Evolutionary conservation across 129 eudicot genomes (phyloP), one percentile per base, ranked within the genome.

Genomic region (Flaveria robusta): DNA sequence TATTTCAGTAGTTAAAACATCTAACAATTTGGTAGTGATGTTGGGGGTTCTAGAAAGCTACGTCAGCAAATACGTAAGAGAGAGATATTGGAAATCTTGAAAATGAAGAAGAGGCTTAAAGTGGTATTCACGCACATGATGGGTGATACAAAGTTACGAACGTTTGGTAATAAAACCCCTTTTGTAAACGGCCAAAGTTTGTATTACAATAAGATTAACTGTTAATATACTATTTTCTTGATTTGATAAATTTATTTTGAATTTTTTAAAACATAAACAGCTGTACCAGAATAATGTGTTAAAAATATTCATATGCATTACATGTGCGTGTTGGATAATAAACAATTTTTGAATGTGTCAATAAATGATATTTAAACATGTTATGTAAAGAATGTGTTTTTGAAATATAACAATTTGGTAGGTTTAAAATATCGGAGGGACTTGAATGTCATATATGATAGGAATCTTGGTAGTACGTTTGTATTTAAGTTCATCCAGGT

Each of bases 41-140:
- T 9, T 39, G 37, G 8, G 31, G 74, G n/a, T 77, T 77, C 81
- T 69, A 77, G 81, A 77, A 42, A 20, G 31, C 29, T 13, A 56
- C 50, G 39, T 77, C 50, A 77, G 7, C 69, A 55, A 15, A 54
- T 18, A 69, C 70, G 70, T 59, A 6, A 58, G 69, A 58, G 66
- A 72, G 37, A 62, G 54, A 18, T 3, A 3, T n/a, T 9, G 23
- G 12, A 15, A 7, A 24, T 11, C 39, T 23, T 59, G 12, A 59
- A 11, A 12, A 0, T 16, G 31, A 27, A 27, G 59, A 52, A n/a
- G 60, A 9, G 14, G 14, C 12, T 11, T 7, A 23, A 26, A 59
- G 66, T 59, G 66, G 66, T 2, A 59, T 59, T 39, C 37, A 59
- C n/a, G 39, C 67, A 60, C 42, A 60, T 60, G 41, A 59, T 22